Evolutionary conservation across 768 basidiomycete genomes (phyloP).

Genomic region (Leccinum uliginosum): DNA sequence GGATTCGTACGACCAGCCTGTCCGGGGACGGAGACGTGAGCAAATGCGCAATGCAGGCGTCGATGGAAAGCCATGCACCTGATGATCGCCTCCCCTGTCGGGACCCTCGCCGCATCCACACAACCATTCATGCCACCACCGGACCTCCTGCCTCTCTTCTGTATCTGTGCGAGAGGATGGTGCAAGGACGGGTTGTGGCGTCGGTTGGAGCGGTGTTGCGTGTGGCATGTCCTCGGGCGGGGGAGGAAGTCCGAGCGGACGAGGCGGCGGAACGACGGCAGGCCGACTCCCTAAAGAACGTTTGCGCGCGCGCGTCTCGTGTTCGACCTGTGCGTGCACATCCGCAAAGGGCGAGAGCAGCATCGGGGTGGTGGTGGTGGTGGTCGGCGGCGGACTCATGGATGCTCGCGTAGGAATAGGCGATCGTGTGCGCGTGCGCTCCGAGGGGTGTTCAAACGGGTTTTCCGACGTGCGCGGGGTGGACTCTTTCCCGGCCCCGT

Average conservation of each 20-base stretch:
- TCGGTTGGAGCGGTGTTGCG: constrained; percentile 32
- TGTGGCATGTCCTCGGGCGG: constrained; percentile 35
- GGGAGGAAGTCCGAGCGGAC: constrained; percentile 58
- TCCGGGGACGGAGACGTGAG: not conserved
- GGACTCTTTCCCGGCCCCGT: not conserved
- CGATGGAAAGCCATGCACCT: constrained; percentile 42
- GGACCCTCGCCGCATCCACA: constrained; percentile 77
- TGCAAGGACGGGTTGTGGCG: constrained; percentile 28
- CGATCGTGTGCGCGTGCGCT: constrained; percentile 2
- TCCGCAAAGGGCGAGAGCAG: constrained; percentile 37
- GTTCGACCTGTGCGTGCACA: constrained; percentile 16
- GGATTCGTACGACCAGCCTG: constrained; percentile 76
- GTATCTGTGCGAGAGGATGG: constrained; percentile 21
- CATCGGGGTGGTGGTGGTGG: constrained; percentile 2
- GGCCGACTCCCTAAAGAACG: constrained; percentile 8
- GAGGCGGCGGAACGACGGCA: constrained; percentile 40
- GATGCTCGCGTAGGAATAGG: not conserved
- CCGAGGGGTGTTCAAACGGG: constrained; percentile 39
- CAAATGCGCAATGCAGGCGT: not conserved
- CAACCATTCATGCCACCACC: constrained; percentile 87
- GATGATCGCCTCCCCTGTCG: constrained; percentile 66
- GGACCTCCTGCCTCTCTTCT: constrained; percentile 35
- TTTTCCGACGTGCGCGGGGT: constrained; percentile 28
- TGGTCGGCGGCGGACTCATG: not conserved
- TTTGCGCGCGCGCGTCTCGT: not conserved